Evolutionary conservation across 2,329 filamentous ascomycete species (phyloP).

Genomic region (Xylaria hypoxylon): DNA sequence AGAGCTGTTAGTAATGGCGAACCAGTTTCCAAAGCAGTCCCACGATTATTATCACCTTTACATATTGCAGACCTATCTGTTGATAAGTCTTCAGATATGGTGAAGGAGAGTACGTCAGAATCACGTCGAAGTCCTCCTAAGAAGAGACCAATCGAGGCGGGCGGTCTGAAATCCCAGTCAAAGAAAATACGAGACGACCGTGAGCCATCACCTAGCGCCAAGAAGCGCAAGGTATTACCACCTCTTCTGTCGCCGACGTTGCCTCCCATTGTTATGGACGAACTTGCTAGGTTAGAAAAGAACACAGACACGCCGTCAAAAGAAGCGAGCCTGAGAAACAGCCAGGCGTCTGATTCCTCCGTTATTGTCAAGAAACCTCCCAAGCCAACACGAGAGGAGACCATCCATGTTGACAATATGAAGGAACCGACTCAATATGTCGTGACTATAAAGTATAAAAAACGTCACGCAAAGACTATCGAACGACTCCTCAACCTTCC

Average conservation of each 20-base stretch:
- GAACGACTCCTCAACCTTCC: conserved; percentile 61
- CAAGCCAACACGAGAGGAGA: conserved; percentile 50
- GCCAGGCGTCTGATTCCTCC: conserved; percentile 51
- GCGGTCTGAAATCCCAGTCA: conserved; percentile 43
- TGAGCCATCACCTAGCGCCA: conserved; percentile 49
- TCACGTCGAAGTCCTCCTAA: conserved; percentile 48
- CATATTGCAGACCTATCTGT: conserved; percentile 53
- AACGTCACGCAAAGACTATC: conserved; percentile 58
- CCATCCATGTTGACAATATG: conserved; percentile 49
- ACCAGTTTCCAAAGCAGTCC: conserved; percentile 56
- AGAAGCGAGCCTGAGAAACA: conserved; percentile 44
- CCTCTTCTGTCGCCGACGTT: conserved; percentile 67
- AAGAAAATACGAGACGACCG: conserved; percentile 49
- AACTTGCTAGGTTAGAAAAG: conserved; percentile 55
- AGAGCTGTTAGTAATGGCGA: conserved; percentile 52
- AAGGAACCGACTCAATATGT: conserved; percentile 52
- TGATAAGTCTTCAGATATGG: conserved; percentile 39
- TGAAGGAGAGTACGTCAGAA: conserved; percentile 43
- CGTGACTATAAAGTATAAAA: conserved; percentile 63
- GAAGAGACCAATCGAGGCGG: conserved; percentile 51
- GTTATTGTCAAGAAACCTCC: conserved; percentile 53
- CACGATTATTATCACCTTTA: conserved; percentile 66
- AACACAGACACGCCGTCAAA: conserved; percentile 44
- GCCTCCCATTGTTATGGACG: conserved; percentile 63
- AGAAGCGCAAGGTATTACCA: conserved; percentile 58